phyloP scores from a whole-genome alignment of 192 early-diverging fungal species.

The Rhizophagus sp. region DNA sequence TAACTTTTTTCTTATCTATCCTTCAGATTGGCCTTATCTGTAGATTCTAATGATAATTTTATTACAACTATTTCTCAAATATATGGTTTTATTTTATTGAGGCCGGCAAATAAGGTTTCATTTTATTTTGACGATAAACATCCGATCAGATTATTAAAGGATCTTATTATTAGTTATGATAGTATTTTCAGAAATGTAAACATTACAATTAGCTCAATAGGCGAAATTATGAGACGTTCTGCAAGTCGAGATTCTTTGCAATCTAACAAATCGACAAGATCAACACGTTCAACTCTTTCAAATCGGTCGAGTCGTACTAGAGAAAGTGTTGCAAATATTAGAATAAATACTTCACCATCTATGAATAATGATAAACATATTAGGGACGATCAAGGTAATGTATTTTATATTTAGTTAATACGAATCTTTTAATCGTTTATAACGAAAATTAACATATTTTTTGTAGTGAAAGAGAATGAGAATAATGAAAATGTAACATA shows the following conservation, averaged over 20 bases:
- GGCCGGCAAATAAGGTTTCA: conserved; percentile 42
- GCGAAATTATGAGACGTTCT: conserved; percentile 15
- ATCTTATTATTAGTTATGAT: conserved; percentile 29
- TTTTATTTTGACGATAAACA: conserved; percentile 48
- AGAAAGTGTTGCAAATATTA: neutral
- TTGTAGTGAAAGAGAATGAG: neutral
- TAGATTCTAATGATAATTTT: conserved; percentile 35
- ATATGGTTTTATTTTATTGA: conserved; percentile 51
- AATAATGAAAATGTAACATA: neutral
- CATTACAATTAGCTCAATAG: neutral
- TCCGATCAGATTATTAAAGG: conserved; percentile 42
- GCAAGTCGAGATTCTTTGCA: neutral
- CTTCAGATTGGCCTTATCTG: conserved; percentile 35
- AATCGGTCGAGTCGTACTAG: neutral
- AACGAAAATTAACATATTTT: neutral
- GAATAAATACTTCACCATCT: neutral
- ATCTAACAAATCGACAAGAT: neutral
- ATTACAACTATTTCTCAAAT: conserved; percentile 42
- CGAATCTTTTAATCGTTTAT: neutral
- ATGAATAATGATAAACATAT: neutral
- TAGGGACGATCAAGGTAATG: neutral
- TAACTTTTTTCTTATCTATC: neutral
- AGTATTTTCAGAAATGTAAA: conserved; percentile 5
- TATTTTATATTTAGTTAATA: neutral
- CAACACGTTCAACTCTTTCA: neutral